Base-by-base conservation (phyloP, 306 rosid genomes). In the Casuarina cunninghamiana region DNA sequence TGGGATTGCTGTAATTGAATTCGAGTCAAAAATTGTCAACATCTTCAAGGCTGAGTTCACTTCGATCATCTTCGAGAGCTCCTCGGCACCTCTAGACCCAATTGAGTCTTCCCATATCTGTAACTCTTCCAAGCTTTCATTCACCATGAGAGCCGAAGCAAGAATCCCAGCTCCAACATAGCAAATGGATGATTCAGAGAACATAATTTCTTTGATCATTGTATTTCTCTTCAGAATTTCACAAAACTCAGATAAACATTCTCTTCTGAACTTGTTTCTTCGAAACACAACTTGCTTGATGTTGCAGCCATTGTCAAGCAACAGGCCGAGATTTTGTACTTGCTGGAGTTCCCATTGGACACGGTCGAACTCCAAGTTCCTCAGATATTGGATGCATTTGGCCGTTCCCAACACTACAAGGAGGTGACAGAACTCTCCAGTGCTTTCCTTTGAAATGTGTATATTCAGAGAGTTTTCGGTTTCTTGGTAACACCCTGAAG, bases 61-160 rank as follows among this genome's bases (percentile, higher is more conserved):
- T 82, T 96, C 99, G 76, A 91, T 93, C 97, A 93, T 95, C 88
- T 91, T 91, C 6, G 98, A 93, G 57, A 96, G 90, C 73, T 93
- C 94, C 75, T 96, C 98, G 58, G 93, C 88, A 10, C 99, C 99
- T 78, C 80, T 90, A n/a, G 96, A 93, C n/a, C 94, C 98, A 44
- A 93, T 90, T 9, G 97, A 93, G 74, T 96, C 98, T 74, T 93
- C 99, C 99, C 98, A 93, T 77, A 96, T 88, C 78, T 93, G 97
- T 8, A 96, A 68, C 84, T 93, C 97, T 78, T 91, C 99, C 77
- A 96, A 83, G 43, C 85, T 81, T 16, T 89, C 86, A 78, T 93
- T 96, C 69, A 77, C 86, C 84, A 84, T 85, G 54, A 96, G 92
- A 73, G 94, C 87, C 53, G 93, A 89, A 81, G 97, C 96, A 53